Percentiles rank a stretch among this genome's conserved stretches.
Conservation (phyloP, 2,329 filamentous ascomycete species). For the Dactylellina cionopaga region DNA sequence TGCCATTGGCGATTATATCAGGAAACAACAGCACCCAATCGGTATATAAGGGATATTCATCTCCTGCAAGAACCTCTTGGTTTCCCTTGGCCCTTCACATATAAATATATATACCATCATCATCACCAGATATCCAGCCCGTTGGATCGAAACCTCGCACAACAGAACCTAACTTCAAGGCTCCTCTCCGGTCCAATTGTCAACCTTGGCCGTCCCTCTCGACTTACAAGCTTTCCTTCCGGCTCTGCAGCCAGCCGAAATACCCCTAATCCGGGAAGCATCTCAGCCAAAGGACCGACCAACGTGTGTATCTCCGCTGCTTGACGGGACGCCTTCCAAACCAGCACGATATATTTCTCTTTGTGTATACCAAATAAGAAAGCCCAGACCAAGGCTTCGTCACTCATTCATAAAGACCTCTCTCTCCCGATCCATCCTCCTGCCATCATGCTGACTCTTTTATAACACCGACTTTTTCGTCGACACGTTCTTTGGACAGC, state of each 20-base stretch:
- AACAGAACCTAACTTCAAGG: background rate
- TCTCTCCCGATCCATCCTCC: background rate
- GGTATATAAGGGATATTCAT: constrained; percentile 11
- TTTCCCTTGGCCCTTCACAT: background rate
- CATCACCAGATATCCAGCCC: background rate
- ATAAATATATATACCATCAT: background rate
- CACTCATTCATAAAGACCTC: background rate
- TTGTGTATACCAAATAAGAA: constrained; percentile 22
- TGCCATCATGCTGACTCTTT: constrained; percentile 48
- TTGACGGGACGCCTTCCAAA: constrained; percentile 14
- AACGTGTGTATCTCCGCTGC: constrained; percentile 38
- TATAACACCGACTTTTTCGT: constrained; percentile 42
- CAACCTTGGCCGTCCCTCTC: too few relatives aligned
- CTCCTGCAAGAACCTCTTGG: background rate
- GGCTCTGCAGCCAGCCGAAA: constrained; percentile 45
- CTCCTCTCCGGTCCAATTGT: constrained; percentile 8
- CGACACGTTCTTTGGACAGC: constrained; percentile 52
- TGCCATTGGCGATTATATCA: background rate
- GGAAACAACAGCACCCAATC: background rate
- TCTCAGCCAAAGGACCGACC: constrained; percentile 30
- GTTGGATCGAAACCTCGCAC: background rate
- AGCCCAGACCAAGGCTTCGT: constrained; percentile 4
- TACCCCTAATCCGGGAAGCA: constrained; percentile 37
- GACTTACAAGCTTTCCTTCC: constrained; percentile 4
- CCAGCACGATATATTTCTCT: background rate